These are phyloP conservation scores for Berberis vulgaris DNA, from an alignment of 164 flowering plant genomes.

Conservation along the genomic window DNA sequence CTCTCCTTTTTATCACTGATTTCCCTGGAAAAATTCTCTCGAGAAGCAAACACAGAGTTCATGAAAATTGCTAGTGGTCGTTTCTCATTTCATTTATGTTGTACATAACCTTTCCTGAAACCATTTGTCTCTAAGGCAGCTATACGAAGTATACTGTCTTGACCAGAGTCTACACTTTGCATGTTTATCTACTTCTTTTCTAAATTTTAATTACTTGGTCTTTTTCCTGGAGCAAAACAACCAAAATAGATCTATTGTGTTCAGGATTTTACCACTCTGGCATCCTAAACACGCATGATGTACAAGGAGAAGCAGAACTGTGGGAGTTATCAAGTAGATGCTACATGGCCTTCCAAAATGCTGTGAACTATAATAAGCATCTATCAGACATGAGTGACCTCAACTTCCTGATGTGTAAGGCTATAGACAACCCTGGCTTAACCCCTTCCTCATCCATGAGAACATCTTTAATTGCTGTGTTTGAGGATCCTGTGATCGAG, in stretches of 20 bases:
- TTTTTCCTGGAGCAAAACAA: neutral
- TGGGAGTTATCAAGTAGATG: slow-evolving; percentile 67
- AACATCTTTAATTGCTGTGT: slow-evolving; percentile 59
- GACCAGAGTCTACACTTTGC: no score
- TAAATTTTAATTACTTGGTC: neutral
- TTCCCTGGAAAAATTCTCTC: no score
- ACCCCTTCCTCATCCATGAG: slow-evolving; percentile 61
- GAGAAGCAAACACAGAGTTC: no score
- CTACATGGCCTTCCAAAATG: slow-evolving; percentile 30
- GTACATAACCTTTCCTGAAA: no score
- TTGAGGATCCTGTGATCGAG: slow-evolving; percentile 57
- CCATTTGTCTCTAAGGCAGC: no score
- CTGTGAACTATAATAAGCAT: slow-evolving; percentile 55
- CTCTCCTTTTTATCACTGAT: no score
- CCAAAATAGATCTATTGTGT: neutral
- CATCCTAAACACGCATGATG: slow-evolving; percentile 53
- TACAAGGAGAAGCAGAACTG: slow-evolving; percentile 37
- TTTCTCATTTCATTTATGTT: no score
- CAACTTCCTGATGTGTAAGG: slow-evolving; percentile 79
- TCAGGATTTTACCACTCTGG: slow-evolving; percentile 83
- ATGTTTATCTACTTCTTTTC: neutral
- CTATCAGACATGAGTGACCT: slow-evolving; percentile 78
- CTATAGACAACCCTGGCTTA: slow-evolving; percentile 66
- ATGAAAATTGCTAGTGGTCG: no score
- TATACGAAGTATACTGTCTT: no score